Evolutionary conservation across 2,329 filamentous ascomycete species (phyloP), one percentile per base, ranked within the genome.

Genomic region (Trichoderma koningii): DNA sequence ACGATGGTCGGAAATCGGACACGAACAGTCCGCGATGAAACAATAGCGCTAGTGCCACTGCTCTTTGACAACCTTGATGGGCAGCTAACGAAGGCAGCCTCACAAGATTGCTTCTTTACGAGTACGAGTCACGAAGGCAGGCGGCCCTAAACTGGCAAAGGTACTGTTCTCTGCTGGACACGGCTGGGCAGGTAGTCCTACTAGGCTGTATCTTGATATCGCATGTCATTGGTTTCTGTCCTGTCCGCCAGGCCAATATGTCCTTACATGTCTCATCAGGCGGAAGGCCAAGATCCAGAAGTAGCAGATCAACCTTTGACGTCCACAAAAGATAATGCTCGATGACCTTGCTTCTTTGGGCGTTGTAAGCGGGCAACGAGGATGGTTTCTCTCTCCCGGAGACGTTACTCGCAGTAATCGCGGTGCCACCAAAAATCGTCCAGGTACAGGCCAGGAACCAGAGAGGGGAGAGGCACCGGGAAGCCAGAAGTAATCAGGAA

Each of bases 401-500:
- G 60, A 17, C 14, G 41, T 45, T 45, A 47, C 59, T 62, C 48
- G 19, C 41, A 47, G 17, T 21, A n/a, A 45, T 53, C 4, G 26
- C 14, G 15, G 41, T 63, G 30, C 50, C 59, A 59, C 44, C 56
- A 41, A 44, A 44, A n/a, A 9, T 63, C 41, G 28, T 19, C 28
- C 19, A 19, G 26, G 60, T 26, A 17, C 50, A 44, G 23, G 60
- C 34, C 60, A 55, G 60, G 60, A 55, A 63, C 59, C 42, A 63
- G 34, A 55, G 50, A 63, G 19, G 30, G 60, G 28, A 63, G 50
- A 53, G 34, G 52, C 38, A 38, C 45, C 21, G 53, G 55, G 34
- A 62, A 50, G 34, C 34, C 38, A 52, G 7, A 47, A 57, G 52
- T 51, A 64, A 59, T 59, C 62, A 56, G 45, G 62, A 64, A 57